Evolutionary conservation across 139 green algal genomes (phyloP), one percentile per base, ranked within the genome.

Genomic region (Mychonastes homosphaera): DNA sequence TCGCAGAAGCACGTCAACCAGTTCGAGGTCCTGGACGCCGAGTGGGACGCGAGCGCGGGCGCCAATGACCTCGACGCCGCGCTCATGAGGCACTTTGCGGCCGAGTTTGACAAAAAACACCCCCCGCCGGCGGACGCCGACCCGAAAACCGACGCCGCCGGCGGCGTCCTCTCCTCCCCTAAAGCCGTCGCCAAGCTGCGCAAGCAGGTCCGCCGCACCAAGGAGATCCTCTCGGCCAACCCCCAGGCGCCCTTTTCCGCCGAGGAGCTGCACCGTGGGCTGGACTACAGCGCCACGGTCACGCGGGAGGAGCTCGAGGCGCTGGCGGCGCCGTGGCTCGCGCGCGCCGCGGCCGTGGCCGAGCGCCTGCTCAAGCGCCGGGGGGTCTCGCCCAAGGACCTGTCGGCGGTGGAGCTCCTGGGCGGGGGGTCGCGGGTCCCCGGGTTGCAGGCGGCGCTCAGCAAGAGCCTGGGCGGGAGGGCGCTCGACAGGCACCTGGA

Each of bases 171-270:
- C 6, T 56, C 56, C 8, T 64, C 72, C 29, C 74, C 78, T 32
- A 84, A 85, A 40, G 77, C 90, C 40, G 82, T 98, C 64, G 79
- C 85, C 26, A 98, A 96, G 78, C 65, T 99, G 38, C 64, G 63
- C 6, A 57, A 76, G 57, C 67, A 88, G 71, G 79, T 89, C 18
- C 82, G 84, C 32, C 81, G 85, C 48, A 95, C 88, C 19, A 98
- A 98, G 78, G 85, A 98, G 63, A 79, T 99, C 12, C 84, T 99
- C 33, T 91, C 76, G 24, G 92, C 92, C 69, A 99, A 99, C 77
- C 83, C 51, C 13, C 79, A 80, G 24, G 92, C 90, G 8, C 87
- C 87, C 23, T 61, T 96, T 44, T 81, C 58, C 27, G 87, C 97
- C 27, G 92, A 99, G 69, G 84, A 91, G 58, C 69, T 99, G 30